Evolutionary conservation across 2,329 filamentous ascomycete genomes (phyloP), one percentile per base, ranked within the genome.

Genomic region (Xylaria sp.): DNA sequence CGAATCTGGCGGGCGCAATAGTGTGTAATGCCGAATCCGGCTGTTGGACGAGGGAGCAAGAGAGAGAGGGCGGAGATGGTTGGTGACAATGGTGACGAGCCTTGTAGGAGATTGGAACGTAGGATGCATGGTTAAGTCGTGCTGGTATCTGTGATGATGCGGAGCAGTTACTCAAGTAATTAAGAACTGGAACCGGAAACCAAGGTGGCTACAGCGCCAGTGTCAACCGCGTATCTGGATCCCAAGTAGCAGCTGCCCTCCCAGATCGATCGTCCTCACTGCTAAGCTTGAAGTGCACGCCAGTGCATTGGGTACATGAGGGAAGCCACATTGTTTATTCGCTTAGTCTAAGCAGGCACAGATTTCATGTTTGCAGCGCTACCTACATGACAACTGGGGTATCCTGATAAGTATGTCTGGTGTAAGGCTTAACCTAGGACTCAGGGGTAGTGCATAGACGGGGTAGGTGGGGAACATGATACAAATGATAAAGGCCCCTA

Each of bases 41-140:
- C 10, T 50, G n/a, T 50, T 10, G 9, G 46, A 50, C 20, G 20
- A 12, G 18, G 2, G 9, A 9, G 34, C 8, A 37, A 23, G 1
- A 48, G 12, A 23, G 46, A 20, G 46, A 13, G 20, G 46, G 20
- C 20, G 20, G 12, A 23, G 46, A 50, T n/a, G 13, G 9, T 25
- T 1, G 10, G 10, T 5, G 23, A n/a, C 37, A 46, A 44, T 41
- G 41, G 23, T 7, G 7, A 6, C 8, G 41, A 23, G 34, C 0
- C 10, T 15, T 59, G n/a, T 65, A 59, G 63, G 25, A 58, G 10
- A 10, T 55, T 37, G 18, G 63, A 25, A n/a, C 41, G 41, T 57
- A 57, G 52, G 44, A 46, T 57, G 37, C 46, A 12, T 39, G 20
- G 15, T 37, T 6, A 5, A 37, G 32, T 46, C 41, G 39, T 48